Conservation (phyloP, 2,329 filamentous ascomycete species). For the Pyricularia pennisetigena region DNA sequence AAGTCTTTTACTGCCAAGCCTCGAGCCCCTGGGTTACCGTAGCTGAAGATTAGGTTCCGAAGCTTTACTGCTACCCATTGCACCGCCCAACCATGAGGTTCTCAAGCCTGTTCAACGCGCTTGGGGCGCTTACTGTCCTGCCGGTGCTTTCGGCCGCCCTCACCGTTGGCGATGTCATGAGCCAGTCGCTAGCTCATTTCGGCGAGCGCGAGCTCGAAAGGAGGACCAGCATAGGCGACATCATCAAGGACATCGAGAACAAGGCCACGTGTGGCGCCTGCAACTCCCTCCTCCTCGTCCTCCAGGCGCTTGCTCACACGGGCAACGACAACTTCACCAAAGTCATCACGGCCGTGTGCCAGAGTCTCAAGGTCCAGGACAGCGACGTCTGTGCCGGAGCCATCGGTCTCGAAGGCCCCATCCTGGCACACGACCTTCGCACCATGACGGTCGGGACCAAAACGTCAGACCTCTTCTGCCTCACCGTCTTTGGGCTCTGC, state of each 20-base stretch:
- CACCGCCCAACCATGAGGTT: not conserved
- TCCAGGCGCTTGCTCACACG: not conserved
- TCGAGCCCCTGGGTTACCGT: too few species aligned
- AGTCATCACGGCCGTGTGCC: not conserved
- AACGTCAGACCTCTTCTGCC: constrained; percentile 40
- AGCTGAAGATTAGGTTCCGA: too few species aligned
- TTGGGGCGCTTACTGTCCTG: not conserved
- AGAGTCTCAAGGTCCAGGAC: constrained; percentile 24
- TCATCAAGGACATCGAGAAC: not conserved
- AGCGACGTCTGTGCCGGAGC: constrained; percentile 45
- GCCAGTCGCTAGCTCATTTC: not conserved
- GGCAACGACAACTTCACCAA: not conserved
- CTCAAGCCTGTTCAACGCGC: not conserved
- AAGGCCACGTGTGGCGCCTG: not conserved
- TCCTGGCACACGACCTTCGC: constrained; percentile 38
- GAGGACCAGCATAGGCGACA: not conserved
- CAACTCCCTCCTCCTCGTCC: not conserved
- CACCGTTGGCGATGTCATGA: not conserved
- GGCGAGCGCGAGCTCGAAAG: not conserved
- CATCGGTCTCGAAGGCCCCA: constrained; percentile 40
- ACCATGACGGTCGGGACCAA: constrained; percentile 36
- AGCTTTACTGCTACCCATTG: too few species aligned
- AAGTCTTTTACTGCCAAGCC: too few species aligned
- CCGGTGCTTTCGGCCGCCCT: not conserved
- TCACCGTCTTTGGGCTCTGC: constrained; percentile 43